Evolutionary conservation across 306 rosid species (phyloP), one percentile per base, ranked within the genome.

Genomic region (Cucurbita moschata): DNA sequence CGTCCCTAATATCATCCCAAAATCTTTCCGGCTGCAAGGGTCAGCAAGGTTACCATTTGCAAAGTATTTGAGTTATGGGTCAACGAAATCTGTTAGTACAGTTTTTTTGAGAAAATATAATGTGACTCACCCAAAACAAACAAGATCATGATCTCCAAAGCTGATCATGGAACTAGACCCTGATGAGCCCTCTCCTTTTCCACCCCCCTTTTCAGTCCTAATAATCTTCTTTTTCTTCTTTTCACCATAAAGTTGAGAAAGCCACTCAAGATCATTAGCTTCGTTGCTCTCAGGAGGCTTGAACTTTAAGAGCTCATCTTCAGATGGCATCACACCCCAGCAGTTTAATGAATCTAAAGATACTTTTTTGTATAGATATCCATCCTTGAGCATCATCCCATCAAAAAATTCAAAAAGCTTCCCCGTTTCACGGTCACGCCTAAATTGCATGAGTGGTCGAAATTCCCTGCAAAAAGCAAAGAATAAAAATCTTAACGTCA

Each of bases 211-310:
- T 30, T 80, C 96, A 78, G 51, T 76, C 74, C 68, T 77, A 40
- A 77, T 59, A 37, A 26, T 73, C 82, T 77, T 80, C 63, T 81
- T 88, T 76, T 88, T 88, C 86, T 84, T 89, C 8, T 79, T 75
- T 37, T 86, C 88, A 69, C 97, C 96, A 72, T 91, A 95, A 79
- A 95, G 87, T 80, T 88, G 89, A 73, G 99, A 82, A 7, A 95
- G 92, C 97, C 97, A 95, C 79, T 89, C 96, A 78, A 85, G 50
- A 75, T 95, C 86, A 59, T 81, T 85, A 66, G 91, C 50, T 78
- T 85, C 96, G 66, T 78, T 76, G 77, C 66, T 87, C 83, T 89
- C 91, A 61, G 96, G 80, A 64, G 87, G 68, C 64, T 51, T 85
- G 81, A 95, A 95, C 83, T 95, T 95, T 73, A 87, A 75, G 59